Base-by-base conservation (phyloP, 2,329 filamentous ascomycete species). In the Parafenestella ontariensis region DNA sequence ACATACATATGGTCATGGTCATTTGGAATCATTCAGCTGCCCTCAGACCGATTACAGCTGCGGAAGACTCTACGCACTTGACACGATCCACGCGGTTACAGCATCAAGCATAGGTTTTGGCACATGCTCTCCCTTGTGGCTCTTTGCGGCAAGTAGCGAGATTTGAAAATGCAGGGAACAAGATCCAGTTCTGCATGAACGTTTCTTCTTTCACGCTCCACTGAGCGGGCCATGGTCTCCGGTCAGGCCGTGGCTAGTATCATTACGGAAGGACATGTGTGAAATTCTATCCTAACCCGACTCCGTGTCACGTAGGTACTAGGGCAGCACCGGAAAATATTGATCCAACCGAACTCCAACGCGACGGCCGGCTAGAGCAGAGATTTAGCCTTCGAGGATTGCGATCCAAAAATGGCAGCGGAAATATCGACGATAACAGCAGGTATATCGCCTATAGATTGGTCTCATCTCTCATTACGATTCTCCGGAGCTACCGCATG, bases 351-450 rank as follows among this genome's bases (percentile, higher is more conserved):
- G 54, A 54, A 36, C 46, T 46, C 51, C 54, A 68, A 56, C 54
- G 58, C 64, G 55, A 54, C 55, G 51, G 56, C 54, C 65, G 58
- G 62, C 57, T 48, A 40, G 57, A 34, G 56, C 60, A 59, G 58
- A 60, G 56, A 65, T 71, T 69, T 71, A 72, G 66, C 68, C 69
- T 59, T 61, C 62, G 46, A 55, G 58, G 54, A 51, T 46, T 45
- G 54, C 52, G 63, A 52, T 64, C 72, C 73, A 71, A 70, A 71
- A 68, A 64, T 70, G 64, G 65, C 59, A 66, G 62, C 70, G 70
- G 70, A 60, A 67, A 54, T 70, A 64, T 67, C 63, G 66, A 69
- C 69, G 65, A 72, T 71, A 74, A 66, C 48, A 71, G 69, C 61
- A 71, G 64, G 71, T 71, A 67, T 66, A 66, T 59, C 58, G 56